Base-by-base conservation (phyloP, 495 filamentous ascomycete species). In the Venustampulla echinocandica region DNA sequence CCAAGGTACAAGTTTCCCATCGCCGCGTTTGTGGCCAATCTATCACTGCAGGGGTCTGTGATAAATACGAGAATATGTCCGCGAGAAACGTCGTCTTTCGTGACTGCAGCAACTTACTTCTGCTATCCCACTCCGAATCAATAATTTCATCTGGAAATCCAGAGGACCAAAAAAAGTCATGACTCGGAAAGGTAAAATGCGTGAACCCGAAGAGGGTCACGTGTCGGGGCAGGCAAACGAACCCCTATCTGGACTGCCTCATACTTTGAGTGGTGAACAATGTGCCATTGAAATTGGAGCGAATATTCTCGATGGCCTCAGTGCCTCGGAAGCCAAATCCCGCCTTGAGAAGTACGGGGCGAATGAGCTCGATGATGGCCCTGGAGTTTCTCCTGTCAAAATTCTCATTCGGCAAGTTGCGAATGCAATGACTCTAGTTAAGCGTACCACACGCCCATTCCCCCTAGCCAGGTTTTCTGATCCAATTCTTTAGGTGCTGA, bases 361-460 rank as follows among this genome's bases (percentile, higher is more conserved):
- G 7, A 87, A 86, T 56, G 70, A 79, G 46, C 56, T 87, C 23
- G 74, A 75, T 35, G 73, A 76, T 35, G 74, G 68, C 40, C 67
- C 68, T 48, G 73, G 79, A 13, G 77, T 85, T 5, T 77, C 82
- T 50, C 63, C 82, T 24, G 75, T 82, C 51, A 83, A 85, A 57
- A 81, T 81, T 5, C 80, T 86, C 73, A 77, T 79, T 53, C 13
- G 28, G n/a, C 79, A 84, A 57, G 53, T 82, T 30, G 67, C 69
- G 49, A 82, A 82, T 70, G 75, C 78, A 46, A 82, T 84, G 77
- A 75, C 76, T 39, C 57, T 80, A 65, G 66, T 79, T 65, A 54
- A 35, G 40, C 32, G 34, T 18, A 24, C 48, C 42, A 44, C 30
- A 42, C 22, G 10, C 28, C 38, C 38, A 25, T 14, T 27, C 34